Percentiles rank a stretch among this genome's conserved stretches.
Evolutionary conservation across 495 filamentous ascomycete species (phyloP).

Genomic region (Penicillium cataractarum): DNA sequence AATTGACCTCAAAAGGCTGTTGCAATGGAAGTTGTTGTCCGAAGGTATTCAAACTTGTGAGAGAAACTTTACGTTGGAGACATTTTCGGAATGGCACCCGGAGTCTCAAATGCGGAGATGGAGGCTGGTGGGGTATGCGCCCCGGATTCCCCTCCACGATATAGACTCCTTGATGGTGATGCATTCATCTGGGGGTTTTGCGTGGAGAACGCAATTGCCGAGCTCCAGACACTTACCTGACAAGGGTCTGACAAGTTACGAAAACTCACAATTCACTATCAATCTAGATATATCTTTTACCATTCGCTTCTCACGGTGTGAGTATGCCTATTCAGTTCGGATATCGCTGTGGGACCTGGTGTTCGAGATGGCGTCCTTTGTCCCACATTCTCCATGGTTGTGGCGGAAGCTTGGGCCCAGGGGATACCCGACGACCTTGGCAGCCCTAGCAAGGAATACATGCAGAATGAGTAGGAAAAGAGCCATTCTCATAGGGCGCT

Average conservation of each 20-base stretch:
- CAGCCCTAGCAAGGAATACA: background rate
- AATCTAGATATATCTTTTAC: background rate
- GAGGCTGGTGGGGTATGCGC: background rate
- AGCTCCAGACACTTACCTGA: background rate
- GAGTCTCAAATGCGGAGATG: background rate
- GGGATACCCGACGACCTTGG: background rate
- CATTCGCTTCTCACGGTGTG: background rate
- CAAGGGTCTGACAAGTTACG: background rate
- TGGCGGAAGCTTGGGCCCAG: constrained; percentile 5
- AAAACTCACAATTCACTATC: background rate
- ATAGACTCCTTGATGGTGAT: background rate
- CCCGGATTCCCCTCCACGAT: background rate
- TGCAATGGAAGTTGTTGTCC: background rate
- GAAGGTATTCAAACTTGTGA: background rate
- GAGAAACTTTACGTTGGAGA: background rate
- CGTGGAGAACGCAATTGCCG: background rate
- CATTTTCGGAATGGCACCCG: background rate
- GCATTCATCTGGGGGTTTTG: background rate
- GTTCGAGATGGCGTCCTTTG: background rate
- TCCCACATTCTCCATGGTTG: background rate
- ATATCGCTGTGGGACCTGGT: background rate
- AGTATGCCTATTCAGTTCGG: background rate
- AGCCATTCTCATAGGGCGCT: background rate
- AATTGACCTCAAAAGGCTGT: background rate
- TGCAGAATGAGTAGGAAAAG: background rate